Base-by-base conservation (phyloP, 371 early-diverging fungal species). In the Lichtheimia corymbifera region DNA sequence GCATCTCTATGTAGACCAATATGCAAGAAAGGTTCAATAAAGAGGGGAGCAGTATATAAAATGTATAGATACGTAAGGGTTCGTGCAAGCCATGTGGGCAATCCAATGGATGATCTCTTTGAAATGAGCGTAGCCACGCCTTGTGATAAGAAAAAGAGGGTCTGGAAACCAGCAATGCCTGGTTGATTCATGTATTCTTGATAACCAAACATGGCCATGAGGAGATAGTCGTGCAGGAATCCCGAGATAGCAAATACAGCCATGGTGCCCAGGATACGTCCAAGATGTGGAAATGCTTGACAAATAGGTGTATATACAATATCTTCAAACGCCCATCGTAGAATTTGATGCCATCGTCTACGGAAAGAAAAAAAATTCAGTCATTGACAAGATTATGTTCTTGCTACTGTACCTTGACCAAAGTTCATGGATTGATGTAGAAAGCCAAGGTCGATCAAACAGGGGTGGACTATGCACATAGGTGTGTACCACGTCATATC, bases 151-250 rank as follows among this genome's bases (percentile, higher is more conserved):
- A 75, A 75, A 45, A 75, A 75, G 0, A 69, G n/a, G 0, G 70
- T 64, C 53, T 75, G 76, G 25, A 65, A 59, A 13, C 76, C 72
- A 20, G 58, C 55, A 6, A 70, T 55, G 11, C 72, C 72, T 0
- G 62, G 59, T 15, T 52, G 52, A 15, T 51, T 57, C 47, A 41
- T 55, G 14, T 50, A 47, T 24, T 57, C 54, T 20, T 52, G 50
- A 20, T 63, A 64, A 0, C 76, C 76, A 15, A 65, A 40, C 64
- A 72, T 70, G 20, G 58, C 44, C n/a, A 70, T 12, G 12, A 75
- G 47, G 59, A 75, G 65, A 44, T 75, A 75, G n/a, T 75, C 76
- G 55, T 75, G 76, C 68, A 75, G 64, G 15, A 70, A 42, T 5
- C 76, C 76, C 0, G 76, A 75, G 9, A 65, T 44, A n/a, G 47